Conservation (phyloP, 2,329 filamentous ascomycete genomes). For the Fusarium circinatum region DNA sequence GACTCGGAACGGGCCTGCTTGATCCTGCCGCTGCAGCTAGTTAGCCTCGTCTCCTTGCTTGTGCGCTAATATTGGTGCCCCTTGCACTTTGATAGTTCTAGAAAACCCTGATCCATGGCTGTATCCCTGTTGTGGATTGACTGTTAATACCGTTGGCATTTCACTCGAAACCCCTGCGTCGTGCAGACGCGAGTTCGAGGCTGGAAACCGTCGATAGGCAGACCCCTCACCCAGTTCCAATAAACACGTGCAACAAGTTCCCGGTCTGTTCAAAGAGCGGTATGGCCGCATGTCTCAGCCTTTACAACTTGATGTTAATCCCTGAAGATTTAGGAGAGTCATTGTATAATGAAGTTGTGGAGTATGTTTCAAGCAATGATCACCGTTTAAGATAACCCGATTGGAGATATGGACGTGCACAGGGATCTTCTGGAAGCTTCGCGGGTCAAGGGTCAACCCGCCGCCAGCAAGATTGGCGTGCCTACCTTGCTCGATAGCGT, state of each 20-base stretch:
- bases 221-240: background rate
- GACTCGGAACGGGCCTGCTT: background rate
- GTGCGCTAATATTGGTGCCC: background rate
- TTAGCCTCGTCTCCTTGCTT: background rate
- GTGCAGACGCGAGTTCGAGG: background rate
- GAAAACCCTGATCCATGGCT: background rate
- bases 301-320: background rate
- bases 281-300: background rate
- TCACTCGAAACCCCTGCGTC: background rate
- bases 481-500: background rate
- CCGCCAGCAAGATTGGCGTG: background rate
- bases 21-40: background rate
- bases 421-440: background rate
- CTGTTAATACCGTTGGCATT: accelerated
- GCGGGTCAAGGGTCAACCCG: background rate
- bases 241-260: background rate
- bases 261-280: background rate
- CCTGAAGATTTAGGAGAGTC: background rate
- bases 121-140: background rate
- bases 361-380: background rate
- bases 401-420: background rate
- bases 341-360: background rate
- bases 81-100: background rate
- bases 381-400: background rate
- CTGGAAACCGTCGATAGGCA: background rate